Base-by-base conservation (phyloP, 257 asterid species). In the Mitragyna speciosa region DNA sequence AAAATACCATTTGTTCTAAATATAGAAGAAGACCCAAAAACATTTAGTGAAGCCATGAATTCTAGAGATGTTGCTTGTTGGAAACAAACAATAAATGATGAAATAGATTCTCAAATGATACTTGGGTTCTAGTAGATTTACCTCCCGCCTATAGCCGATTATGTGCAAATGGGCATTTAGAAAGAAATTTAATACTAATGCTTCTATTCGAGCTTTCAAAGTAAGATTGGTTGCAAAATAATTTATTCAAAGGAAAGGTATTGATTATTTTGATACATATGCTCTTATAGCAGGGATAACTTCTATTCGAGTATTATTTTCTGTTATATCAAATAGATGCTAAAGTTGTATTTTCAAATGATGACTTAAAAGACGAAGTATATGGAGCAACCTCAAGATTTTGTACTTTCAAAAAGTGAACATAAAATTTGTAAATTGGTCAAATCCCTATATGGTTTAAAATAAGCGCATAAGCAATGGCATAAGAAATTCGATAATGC, bases 221-320 rank as follows among this genome's bases (percentile, higher is more conserved):
- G 61, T 14, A 0, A 70, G 48, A n/a, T 70, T 6, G 5, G 56
- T 43, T 43, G 3, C 47, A 3, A 43, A 43, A 43, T 3, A 7
- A 43, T 56, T 75, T 33, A 76, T 3, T 1, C 59, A 76, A 76
- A 76, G 20, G 45, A 63, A 76, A 12, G 45, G 41, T 0, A 0
- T 64, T 2, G 31, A 76, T 17, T 65, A 76, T 20, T 76, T 76
- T 64, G 80, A 64, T 26, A 76, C 73, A 0, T 65, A 76, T 76
- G 80, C 80, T 19, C 49, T 31, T 0, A 65, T 76, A 0, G 48
- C 80, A 30, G 43, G 65, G 15, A 76, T 76, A 24, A 64, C 73
- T 6, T 76, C 49, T 1, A 65, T 65, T 10, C 41, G 61, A 63
- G 24, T 76, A 17, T 22, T 76, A 20, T 76, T 76, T 3, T 39